phyloP scores from a whole-genome alignment of 805 yeast genomes.

The Yarrowia alimentaria region DNA sequence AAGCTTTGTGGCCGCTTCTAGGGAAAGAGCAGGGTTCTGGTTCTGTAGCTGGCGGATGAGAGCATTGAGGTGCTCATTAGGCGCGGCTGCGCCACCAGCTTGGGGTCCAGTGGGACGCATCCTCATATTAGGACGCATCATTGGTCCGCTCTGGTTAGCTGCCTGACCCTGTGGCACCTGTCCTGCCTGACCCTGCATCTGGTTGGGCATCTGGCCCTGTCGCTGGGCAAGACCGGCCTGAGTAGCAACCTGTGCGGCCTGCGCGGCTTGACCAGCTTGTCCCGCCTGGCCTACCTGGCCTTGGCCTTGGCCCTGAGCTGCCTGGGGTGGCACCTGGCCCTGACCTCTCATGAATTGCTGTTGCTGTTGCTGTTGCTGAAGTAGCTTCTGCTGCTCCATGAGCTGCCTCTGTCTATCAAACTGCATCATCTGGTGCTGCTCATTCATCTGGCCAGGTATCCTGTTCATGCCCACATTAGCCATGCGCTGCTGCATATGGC shows the following conservation, averaged over 20 bases:
- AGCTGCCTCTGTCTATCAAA: constrained; percentile 37
- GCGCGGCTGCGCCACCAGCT: constrained; percentile 28
- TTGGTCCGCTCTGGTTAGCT: constrained; percentile 14
- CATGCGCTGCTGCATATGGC: constrained; percentile 28
- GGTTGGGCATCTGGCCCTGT: constrained; percentile 12
- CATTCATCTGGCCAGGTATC: constrained; percentile 30
- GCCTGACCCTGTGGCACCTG: constrained; percentile 1
- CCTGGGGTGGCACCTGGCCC: constrained; percentile 19
- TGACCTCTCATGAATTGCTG: constrained; percentile 24
- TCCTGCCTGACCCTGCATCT: neutral
- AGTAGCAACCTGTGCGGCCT: too few relatives aligned
- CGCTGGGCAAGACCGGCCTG: too few relatives aligned
- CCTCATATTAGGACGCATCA: constrained; percentile 18
- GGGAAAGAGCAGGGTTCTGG: constrained; percentile 38
- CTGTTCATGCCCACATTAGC: constrained; percentile 35
- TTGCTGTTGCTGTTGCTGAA: constrained; percentile 31
- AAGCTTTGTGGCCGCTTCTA: constrained; percentile 38
- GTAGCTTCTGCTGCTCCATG: constrained; percentile 38
- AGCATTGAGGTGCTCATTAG: constrained; percentile 33
- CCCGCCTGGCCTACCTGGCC: constrained; percentile 9
- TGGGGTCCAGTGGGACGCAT: constrained; percentile 17
- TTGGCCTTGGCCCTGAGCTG: constrained; percentile 20
- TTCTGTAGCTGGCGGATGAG: constrained; percentile 33
- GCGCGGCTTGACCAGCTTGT: too few relatives aligned
- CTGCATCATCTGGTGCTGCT: constrained; percentile 36